Conservation (phyloP, 345 rosid species). For the Populus euphratica region DNA sequence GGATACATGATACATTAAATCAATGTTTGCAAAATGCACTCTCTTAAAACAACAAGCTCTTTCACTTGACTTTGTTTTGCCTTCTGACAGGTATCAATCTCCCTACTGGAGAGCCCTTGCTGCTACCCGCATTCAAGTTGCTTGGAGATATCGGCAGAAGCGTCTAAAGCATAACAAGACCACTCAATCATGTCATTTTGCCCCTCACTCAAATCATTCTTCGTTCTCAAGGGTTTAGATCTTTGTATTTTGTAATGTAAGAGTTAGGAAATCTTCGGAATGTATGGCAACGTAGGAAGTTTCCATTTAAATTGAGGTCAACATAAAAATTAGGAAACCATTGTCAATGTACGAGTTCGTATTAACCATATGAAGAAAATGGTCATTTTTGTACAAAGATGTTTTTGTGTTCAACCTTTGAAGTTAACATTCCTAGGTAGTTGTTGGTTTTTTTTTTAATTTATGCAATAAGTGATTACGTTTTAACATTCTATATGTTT, state of each 20-base stretch:
- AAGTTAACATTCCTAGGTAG: not conserved
- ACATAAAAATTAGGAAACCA: not conserved
- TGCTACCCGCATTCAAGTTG: constrained; percentile 63
- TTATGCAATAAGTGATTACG: too few species aligned
- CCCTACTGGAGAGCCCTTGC: constrained; percentile 76
- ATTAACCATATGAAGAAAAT: not conserved
- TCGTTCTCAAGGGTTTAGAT: not conserved
- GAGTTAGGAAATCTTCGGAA: not conserved
- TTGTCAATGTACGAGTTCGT: not conserved
- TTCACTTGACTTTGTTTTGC: not conserved
- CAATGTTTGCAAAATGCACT: not conserved
- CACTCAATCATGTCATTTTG: not conserved
- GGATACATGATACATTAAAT: not conserved
- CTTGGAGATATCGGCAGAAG: constrained; percentile 80
- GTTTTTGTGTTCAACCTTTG: not conserved
- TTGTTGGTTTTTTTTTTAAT: not conserved
- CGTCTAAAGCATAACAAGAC: constrained; percentile 34
- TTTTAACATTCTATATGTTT: too few species aligned
- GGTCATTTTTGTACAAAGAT: not conserved
- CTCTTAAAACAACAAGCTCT: not conserved
- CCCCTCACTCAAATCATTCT: constrained; percentile 13
- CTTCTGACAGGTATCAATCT: constrained; percentile 57
- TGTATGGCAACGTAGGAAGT: not conserved
- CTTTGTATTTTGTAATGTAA: not conserved
- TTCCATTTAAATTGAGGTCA: not conserved